These are phyloP conservation scores for Solanum dulcamara DNA, from an alignment of 257 asterid genomes.

Conservation along the genomic window DNA sequence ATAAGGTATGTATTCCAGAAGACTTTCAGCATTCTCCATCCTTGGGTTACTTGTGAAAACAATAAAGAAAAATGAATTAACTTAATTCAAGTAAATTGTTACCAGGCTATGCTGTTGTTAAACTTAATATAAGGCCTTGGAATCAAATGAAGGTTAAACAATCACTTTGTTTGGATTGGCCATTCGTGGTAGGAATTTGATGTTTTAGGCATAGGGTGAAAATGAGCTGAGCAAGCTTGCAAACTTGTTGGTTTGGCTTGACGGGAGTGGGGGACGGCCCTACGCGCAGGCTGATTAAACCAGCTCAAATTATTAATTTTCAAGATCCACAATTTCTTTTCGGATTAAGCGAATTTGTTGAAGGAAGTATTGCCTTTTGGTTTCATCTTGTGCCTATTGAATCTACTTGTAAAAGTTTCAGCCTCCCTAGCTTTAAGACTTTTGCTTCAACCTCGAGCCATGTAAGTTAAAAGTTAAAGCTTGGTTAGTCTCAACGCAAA, in stretches of 20 bases:
- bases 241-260: neutral
- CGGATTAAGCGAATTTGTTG: neutral
- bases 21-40: neutral
- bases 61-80: neutral
- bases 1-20: neutral
- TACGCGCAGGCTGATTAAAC: neutral
- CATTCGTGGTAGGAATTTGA: neutral
- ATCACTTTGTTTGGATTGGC: neutral
- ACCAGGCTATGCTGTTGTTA: neutral
- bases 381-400: neutral
- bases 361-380: neutral
- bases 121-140: neutral
- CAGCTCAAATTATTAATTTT: neutral
- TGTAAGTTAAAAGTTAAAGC: neutral
- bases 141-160: neutral
- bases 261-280: too few relatives aligned
- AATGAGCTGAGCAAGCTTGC: neutral
- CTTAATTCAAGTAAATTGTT: neutral
- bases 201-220: neutral
- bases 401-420: neutral
- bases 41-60: neutral
- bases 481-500: neutral
- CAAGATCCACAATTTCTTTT: neutral
- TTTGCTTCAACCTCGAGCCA: neutral
- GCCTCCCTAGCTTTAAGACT: neutral